Conservation (phyloP, 1,284 basidiomycete genomes). For the Thelephora terrestris region DNA sequence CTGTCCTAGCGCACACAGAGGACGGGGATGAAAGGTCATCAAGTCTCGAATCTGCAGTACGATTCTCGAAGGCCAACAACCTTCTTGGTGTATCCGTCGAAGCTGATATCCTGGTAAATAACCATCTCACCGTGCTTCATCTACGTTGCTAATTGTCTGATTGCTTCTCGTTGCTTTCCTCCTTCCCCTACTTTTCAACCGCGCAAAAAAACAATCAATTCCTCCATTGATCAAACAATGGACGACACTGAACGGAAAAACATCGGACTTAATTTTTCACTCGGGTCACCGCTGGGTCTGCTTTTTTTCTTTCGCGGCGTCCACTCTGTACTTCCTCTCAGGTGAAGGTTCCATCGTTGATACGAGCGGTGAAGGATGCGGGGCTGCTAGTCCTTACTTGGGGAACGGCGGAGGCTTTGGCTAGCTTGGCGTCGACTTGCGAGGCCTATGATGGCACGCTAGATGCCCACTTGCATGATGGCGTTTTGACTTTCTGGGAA, state of each 20-base stretch:
- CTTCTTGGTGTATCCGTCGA: constrained; percentile 89
- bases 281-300: not conserved
- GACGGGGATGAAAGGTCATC: constrained; percentile 44
- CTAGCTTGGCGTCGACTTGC: constrained; percentile 29
- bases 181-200: not conserved
- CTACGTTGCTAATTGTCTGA: not conserved
- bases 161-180: not conserved
- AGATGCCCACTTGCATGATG: constrained; percentile 56
- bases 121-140: not conserved
- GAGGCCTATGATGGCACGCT: constrained; percentile 41
- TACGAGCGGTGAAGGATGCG: constrained; percentile 79
- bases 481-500: constrained; percentile 56
- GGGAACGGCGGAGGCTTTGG: constrained; percentile 41
- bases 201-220: too few relatives aligned
- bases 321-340: constrained; percentile 19
- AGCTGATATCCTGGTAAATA: constrained; percentile 73
- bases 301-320: not conserved
- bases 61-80: constrained; percentile 92
- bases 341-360: constrained; percentile 73
- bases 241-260: too few relatives aligned
- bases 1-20: constrained; percentile 34
- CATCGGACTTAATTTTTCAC: too few relatives aligned
- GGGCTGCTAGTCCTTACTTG: constrained; percentile 83
- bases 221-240: too few relatives aligned
- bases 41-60: constrained; percentile 86